Base-by-base conservation (phyloP, 805 yeast genomes). In the Candida ulmi region DNA sequence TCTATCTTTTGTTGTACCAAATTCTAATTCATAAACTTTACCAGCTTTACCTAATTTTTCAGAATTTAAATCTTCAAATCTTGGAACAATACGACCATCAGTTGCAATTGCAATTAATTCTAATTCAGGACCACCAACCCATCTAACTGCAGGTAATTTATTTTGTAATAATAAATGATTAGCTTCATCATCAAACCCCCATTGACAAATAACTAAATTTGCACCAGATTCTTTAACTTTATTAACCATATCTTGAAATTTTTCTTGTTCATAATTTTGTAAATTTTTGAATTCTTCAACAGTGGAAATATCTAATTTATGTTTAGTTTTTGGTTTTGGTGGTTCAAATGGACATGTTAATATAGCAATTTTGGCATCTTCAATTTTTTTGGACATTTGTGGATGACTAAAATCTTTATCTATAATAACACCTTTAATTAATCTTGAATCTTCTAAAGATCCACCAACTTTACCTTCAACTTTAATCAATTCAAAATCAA, bases 141-240 rank as follows among this genome's bases (percentile, higher is more conserved):
- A 93, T 69, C 99, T 80, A 30, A 93, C 93, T 18, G 98, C 98
- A 29, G 96, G 95, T 47, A 93, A 74, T 32, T 86, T 76, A 63
- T 91, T 88, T 54, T 91, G 84, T 51, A 90, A 70, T 44, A 93
- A 72, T 59, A 93, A 67, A 64, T 93, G 96, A 66, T 91, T 91
- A 31, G 98, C 98, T 69, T 91, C 99, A 62, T 91, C 99, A 63
- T 91, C 99, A 55, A 91, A 93, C 15, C 99, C 99, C 99, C 99
- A 91, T 69, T 91, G 99, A 68, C 99, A 93, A 30, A 95, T 91
- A 38, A 91, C 99, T 40, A 91, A 77, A 62, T 90, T 91, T 23
- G 99, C 98, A 31, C 98, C 98, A 0, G 95, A 74, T 19, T 74
- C 76, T 65, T 93, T 90, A 40, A 93, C 95, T 46, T 72, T 67